phyloP scores from a whole-genome alignment of 2,329 filamentous ascomycete species.

The Arthrinium puccinioides region DNA sequence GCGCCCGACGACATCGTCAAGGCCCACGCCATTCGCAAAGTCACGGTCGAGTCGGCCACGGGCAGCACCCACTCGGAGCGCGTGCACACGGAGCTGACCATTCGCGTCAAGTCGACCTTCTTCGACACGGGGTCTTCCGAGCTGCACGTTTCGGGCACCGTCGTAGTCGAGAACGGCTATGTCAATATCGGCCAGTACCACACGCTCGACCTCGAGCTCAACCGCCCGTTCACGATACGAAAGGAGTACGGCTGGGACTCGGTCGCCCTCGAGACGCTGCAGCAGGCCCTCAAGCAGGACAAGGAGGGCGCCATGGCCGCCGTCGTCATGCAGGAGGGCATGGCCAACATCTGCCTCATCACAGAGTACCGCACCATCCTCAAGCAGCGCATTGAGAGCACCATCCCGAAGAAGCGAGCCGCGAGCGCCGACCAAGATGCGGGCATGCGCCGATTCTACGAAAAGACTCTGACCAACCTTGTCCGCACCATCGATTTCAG shows the following conservation, averaged over 20 bases:
- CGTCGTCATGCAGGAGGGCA: constrained; percentile 86
- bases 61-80: constrained; percentile 41
- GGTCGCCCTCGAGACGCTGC: constrained; percentile 70
- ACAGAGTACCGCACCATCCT: constrained; percentile 73
- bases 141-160: constrained; percentile 48
- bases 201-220: constrained; percentile 73
- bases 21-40: constrained; percentile 50
- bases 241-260: constrained; percentile 88
- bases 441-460: constrained; percentile 71
- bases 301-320: constrained; percentile 79
- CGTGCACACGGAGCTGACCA: constrained; percentile 50
- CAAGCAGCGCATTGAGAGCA: constrained; percentile 60
- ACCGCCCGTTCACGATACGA: constrained; percentile 80
- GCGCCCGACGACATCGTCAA: constrained; percentile 43
- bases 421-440: constrained; percentile 60
- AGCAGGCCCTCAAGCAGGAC: constrained; percentile 71
- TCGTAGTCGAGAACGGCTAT: constrained; percentile 44
- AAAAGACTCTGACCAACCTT: constrained; percentile 67
- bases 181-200: constrained; percentile 50
- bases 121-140: constrained; percentile 49
- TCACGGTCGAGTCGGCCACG: constrained; percentile 36
- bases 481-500: constrained; percentile 71
- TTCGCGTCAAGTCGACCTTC: constrained; percentile 49
- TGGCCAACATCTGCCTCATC: constrained; percentile 77
- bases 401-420: constrained; percentile 61